Percentiles rank a stretch among this genome's conserved stretches.
Evolutionary conservation across 2,329 filamentous ascomycete genomes (phyloP).

Genomic region (Paracorniculantispora psalliotae): DNA sequence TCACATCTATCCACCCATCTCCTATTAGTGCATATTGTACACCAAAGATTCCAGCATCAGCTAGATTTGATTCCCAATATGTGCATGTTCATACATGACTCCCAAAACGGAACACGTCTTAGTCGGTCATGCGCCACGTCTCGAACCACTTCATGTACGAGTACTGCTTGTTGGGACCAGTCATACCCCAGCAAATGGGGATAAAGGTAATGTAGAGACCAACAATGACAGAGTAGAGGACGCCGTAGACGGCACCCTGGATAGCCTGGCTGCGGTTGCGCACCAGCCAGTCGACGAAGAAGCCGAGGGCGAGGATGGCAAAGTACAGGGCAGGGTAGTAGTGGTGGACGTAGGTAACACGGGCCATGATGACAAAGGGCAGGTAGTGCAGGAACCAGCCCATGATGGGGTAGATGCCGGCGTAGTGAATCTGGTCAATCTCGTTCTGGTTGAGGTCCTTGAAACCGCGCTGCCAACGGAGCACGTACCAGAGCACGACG

Average conservation of each 20-base stretch:
- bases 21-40: neutral
- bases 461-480: slow-evolving; percentile 96
- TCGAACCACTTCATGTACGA: slow-evolving; percentile 91
- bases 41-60: neutral
- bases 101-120: slow-evolving; percentile 15
- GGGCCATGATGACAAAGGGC: slow-evolving; percentile 94
- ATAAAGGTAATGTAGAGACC: slow-evolving; percentile 87
- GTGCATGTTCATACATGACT: neutral
- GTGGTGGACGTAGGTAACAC: slow-evolving; percentile 98
- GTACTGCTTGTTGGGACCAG: slow-evolving; percentile 77
- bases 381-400: slow-evolving; percentile 97
- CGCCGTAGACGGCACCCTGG: slow-evolving; percentile 64
- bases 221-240: slow-evolving; percentile 69
- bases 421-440: slow-evolving; percentile 91
- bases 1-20: neutral
- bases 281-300: slow-evolving; percentile 80
- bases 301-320: slow-evolving; percentile 83
- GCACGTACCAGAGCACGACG: slow-evolving; percentile 74
- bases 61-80: neutral
- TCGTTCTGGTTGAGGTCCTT: slow-evolving; percentile 72
- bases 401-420: slow-evolving; percentile 82
- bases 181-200: slow-evolving; percentile 95
- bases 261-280: slow-evolving; percentile 59
- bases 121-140: slow-evolving; percentile 76
- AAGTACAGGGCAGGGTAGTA: slow-evolving; percentile 99